Conservation (phyloP, 441 rosid species). For the Geranium incanum region DNA sequence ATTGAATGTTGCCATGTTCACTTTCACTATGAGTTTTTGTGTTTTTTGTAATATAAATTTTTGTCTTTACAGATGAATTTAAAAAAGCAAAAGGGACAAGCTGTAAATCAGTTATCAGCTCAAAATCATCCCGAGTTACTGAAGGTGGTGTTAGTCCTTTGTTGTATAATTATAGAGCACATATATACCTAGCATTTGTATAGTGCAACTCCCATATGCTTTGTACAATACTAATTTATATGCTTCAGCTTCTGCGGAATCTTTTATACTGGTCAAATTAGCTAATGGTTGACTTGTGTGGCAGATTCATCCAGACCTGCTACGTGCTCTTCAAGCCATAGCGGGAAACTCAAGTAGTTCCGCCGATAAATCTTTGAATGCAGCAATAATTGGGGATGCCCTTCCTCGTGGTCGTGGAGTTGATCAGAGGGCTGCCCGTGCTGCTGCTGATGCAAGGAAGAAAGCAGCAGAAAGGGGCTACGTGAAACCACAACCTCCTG, state of each 20-base stretch:
- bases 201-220: no score
- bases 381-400: slow-evolving; percentile 55
- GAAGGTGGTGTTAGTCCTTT: slow-evolving; percentile 42
- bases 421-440: slow-evolving; percentile 97
- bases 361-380: slow-evolving; percentile 47
- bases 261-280: background rate
- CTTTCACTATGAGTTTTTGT: no score
- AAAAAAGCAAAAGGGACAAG: slow-evolving; percentile 92
- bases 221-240: no score
- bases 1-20: no score
- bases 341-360: slow-evolving; percentile 62
- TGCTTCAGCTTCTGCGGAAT: no score
- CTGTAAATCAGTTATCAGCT: slow-evolving; percentile 63
- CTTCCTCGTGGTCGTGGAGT: slow-evolving; percentile 79
- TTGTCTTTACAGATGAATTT: no score
- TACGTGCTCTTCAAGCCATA: slow-evolving; percentile 85
- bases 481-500: slow-evolving; percentile 61
- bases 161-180: no score
- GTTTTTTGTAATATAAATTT: no score
- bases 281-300: slow-evolving; percentile 7
- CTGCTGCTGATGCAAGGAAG: slow-evolving; percentile 90
- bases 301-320: slow-evolving; percentile 83
- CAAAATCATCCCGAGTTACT: slow-evolving; percentile 85
- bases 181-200: no score
- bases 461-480: slow-evolving; percentile 92